phyloP scores from a whole-genome alignment of 164 flowering plant species.

The Macadamia tetraphylla region DNA sequence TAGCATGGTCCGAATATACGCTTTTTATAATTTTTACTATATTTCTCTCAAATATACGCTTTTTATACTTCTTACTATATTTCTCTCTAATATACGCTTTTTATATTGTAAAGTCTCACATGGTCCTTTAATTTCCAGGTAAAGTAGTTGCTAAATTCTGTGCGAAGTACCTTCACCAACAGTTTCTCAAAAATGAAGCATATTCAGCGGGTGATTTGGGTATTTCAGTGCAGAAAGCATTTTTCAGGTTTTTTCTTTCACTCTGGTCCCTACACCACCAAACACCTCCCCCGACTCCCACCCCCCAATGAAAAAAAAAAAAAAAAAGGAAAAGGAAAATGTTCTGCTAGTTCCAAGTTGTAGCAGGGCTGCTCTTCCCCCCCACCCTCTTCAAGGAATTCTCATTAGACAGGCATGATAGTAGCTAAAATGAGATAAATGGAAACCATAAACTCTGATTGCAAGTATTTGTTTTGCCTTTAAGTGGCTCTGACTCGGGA shows the following conservation, averaged over 20 bases:
- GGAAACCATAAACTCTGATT: neutral
- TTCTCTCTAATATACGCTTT: too few relatives aligned
- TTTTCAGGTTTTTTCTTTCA: slow-evolving; percentile 57
- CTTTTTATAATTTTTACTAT: too few relatives aligned
- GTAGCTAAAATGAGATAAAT: neutral
- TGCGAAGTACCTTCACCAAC: slow-evolving; percentile 93
- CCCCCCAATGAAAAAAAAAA: too few relatives aligned
- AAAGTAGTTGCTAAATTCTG: slow-evolving; percentile 98
- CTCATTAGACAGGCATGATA: neutral
- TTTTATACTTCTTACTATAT: too few relatives aligned
- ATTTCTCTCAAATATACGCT: too few relatives aligned
- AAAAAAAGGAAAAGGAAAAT: neutral
- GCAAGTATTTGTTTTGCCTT: neutral
- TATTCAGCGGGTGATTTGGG: slow-evolving; percentile 79
- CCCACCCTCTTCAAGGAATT: neutral
- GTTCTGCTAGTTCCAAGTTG: neutral
- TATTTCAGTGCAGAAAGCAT: slow-evolving; percentile 76
- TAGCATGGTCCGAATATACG: too few relatives aligned
- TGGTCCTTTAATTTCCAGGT: slow-evolving; percentile 37
- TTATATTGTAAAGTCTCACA: too few relatives aligned
- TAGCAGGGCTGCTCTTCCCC: neutral
- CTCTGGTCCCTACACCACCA: too few relatives aligned
- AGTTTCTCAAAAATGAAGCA: slow-evolving; percentile 80
- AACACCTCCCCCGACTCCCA: too few relatives aligned
- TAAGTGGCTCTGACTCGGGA: neutral